Base-by-base conservation (phyloP, 768 basidiomycete genomes). In the Phanerodontia chrysosporium region DNA sequence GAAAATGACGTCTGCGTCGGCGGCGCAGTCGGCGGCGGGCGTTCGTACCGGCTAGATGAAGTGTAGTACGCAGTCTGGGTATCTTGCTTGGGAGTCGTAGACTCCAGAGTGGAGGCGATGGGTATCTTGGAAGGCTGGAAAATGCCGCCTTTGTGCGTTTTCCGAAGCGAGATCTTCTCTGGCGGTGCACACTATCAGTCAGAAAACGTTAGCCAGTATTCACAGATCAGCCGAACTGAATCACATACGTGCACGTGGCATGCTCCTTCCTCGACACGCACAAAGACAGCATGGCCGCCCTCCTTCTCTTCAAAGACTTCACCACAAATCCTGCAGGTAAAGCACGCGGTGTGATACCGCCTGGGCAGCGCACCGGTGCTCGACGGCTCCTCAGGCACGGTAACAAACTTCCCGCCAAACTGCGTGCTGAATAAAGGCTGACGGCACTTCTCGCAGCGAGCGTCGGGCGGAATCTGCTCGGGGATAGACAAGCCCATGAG, bases 261-360 rank as follows among this genome's bases (percentile, higher is more conserved):
- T 49, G 85, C 84, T 16, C 89, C 87, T 30, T 76, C 75, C 21
- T 80, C 78, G 14, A 80, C 81, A 55, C 83, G 80, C 22, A 90
- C 84, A 71, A 90, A 93, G n/a, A 83, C 75, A 9, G 89, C 84
- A 62, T 85, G 82, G 1, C 88, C 87, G 22, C 76, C 80, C 51
- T 74, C 73, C 35, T 74, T 75, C 67, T 88, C 87, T 61, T 80
- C 81, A 64, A 94, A 90, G 9, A 76, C 67, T 18, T 80, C 78
- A 45, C 82, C 75, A 64, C 91, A 94, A 22, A 87, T 74, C 22
- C 70, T 75, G 65, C 91, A 94, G 54, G 79, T 83, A 71, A 94
- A 92, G 68, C 91, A 94, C 45, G 83, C 80, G 2, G 81, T 77
- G 63, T 94, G 91, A 65, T 89, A 93, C 22, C 79, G 78, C 68